Evolutionary conservation across 2,329 filamentous ascomycete species (phyloP).

Genomic region (Paradendryphiella salina): DNA sequence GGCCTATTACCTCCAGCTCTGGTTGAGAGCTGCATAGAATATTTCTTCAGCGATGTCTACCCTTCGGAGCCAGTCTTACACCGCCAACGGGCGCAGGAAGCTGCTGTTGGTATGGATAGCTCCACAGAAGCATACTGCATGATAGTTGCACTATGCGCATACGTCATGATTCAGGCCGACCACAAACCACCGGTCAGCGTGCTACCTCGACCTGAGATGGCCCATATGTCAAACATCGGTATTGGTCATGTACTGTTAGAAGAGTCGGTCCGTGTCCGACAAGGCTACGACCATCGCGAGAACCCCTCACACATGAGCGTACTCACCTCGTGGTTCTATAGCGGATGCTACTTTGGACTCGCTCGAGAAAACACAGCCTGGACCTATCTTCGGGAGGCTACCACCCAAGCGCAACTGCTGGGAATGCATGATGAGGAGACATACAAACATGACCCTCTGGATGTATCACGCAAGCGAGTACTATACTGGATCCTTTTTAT

Average conservation of each 20-base stretch:
- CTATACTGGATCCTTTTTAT: conserved; percentile 67
- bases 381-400: conserved; percentile 64
- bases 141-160: conserved; percentile 56
- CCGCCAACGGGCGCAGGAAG: conserved; percentile 56
- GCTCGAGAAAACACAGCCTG: conserved; percentile 65
- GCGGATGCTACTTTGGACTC: conserved; percentile 64
- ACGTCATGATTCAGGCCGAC: conserved; percentile 56
- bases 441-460: conserved; percentile 57
- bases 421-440: conserved; percentile 62
- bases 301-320: conserved; percentile 59
- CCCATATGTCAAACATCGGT: conserved; percentile 48
- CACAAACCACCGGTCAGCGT: conserved; percentile 50
- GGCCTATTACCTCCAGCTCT: conserved; percentile 56
- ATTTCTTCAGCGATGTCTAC: conserved; percentile 65
- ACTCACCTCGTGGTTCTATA: conserved; percentile 66
- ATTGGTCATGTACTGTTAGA: conserved; percentile 61
- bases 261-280: conserved; percentile 61
- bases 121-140: conserved; percentile 62
- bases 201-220: conserved; percentile 52
- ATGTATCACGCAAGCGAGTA: conserved; percentile 58
- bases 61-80: conserved; percentile 66
- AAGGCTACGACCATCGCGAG: conserved; percentile 62
- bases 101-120: conserved; percentile 56
- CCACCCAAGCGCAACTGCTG: conserved; percentile 62
- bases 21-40: conserved; percentile 60